Evolutionary conservation across 345 rosid species (phyloP), one percentile per base, ranked within the genome.

Genomic region (Erucastrum elatum): DNA sequence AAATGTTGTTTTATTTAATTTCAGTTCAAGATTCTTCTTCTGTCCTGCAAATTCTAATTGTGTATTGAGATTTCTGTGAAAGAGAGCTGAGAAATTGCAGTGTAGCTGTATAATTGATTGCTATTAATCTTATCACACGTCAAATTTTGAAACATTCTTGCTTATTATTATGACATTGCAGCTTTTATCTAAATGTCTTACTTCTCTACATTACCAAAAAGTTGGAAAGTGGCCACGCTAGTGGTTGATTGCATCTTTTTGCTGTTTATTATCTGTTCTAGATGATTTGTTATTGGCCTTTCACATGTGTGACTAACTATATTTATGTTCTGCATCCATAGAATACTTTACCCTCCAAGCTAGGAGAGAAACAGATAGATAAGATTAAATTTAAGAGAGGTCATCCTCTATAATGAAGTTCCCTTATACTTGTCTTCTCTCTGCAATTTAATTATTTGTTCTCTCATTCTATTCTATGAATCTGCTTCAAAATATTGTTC

Each of bases 221-320:
- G 61, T 61, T 31, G 74, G 26, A 79, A 80, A 71, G 83, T 65
- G 68, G 26, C 44, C 9, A 64, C 44, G 17, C 69, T 66, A 63
- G 82, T 67, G 74, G 67, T 72, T 75, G 81, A 77, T 79, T 80
- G 72, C 71, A 51, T 76, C 16, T 69, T 72, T 61, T 83, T 66
- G 31, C 64, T 68, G 82, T 41, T 41, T 41, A 41, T 41, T 11
- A 10, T 41, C n/a, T 62, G 75, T 26, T 66, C 72, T 46, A 13
- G 53, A 78, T 79, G 74, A 67, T 46, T 60, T 73, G 27, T 25
- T 77, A 27, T 73, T 67, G 68, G 17, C 31, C 21, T 66, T 46
- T 72, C 55, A 66, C 82, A 78, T 78, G 73, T 66, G 68, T 72
- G 72, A 70, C 59, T 70, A 56, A 77, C 66, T 53, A 64, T 60